Conservation (phyloP, 78 protist genomes). For the Monosiga brevicollis region DNA sequence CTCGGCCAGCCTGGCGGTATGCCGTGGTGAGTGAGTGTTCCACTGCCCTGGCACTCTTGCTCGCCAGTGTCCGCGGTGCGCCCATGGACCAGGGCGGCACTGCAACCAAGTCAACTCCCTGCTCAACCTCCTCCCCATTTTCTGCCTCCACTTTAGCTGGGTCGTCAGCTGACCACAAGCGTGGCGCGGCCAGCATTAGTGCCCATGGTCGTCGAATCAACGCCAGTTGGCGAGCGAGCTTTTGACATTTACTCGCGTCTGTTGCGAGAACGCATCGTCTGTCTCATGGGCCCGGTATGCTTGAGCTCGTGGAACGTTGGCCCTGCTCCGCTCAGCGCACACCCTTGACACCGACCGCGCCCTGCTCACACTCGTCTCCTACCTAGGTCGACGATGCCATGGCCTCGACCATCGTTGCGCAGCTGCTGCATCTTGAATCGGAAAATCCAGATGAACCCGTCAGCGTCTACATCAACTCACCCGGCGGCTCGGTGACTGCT, state of each 20-base stretch:
- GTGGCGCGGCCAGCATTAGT: no score
- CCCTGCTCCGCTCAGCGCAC: neutral
- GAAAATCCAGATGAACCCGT: slow-evolving; percentile 19
- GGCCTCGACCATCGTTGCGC: slow-evolving; percentile 22
- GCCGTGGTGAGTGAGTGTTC: no score
- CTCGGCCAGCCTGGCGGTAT: no score
- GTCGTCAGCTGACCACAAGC: no score
- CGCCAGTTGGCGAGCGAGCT: slow-evolving; percentile 21
- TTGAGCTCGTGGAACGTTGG: neutral
- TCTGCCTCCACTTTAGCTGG: no score
- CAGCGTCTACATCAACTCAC: slow-evolving; percentile 44
- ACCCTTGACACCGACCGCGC: neutral
- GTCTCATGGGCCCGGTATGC: slow-evolving; percentile 15
- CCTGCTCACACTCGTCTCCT: neutral
- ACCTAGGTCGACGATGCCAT: slow-evolving; percentile 19
- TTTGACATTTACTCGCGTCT: slow-evolving; percentile 39
- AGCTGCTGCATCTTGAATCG: slow-evolving; percentile 33
- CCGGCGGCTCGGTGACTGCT: slow-evolving; percentile 43
- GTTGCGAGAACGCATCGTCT: slow-evolving; percentile 35
- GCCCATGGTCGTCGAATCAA: neutral
- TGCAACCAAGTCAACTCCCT: no score
- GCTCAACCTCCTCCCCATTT: no score
- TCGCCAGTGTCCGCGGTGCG: no score
- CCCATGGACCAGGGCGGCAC: no score
- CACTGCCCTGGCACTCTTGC: no score